A percentile compares a stretch with the other conserved stretches of the same genome.
These are phyloP conservation scores for Fraxinus floribunda DNA, from an alignment of 305 asterid genomes.

Conservation along the genomic window DNA sequence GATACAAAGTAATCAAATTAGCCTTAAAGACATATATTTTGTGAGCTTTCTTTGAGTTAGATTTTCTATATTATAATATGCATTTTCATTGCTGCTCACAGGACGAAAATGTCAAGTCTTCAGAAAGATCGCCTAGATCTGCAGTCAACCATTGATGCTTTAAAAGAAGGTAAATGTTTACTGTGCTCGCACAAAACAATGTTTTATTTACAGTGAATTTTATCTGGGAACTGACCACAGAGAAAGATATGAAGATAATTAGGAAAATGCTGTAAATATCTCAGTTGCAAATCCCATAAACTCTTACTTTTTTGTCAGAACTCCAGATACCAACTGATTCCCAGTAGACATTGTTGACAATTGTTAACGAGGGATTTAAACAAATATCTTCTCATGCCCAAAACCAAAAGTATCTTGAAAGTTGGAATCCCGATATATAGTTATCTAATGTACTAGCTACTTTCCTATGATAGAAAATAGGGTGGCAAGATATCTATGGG, in stretches of 20 bases:
- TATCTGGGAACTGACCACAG: not conserved
- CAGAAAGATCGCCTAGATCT: constrained; percentile 93
- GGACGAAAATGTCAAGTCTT: constrained; percentile 72
- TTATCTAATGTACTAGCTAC: not conserved
- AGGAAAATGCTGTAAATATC: not conserved
- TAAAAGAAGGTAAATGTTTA: constrained; percentile 71
- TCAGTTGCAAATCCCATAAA: not conserved
- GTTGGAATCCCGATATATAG: not conserved
- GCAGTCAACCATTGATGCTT: constrained; percentile 79
- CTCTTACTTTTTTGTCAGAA: not conserved
- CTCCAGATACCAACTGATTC: not conserved
- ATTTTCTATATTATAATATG: constrained; percentile 12
- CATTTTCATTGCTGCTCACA: constrained; percentile 29
- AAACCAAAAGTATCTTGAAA: not conserved
- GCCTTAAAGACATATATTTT: not conserved
- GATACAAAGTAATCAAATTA: not conserved
- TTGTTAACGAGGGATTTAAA: not conserved
- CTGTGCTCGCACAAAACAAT: constrained; percentile 4
- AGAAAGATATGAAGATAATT: not conserved
- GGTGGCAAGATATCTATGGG: not conserved
- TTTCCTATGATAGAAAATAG: not conserved
- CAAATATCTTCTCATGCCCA: not conserved
- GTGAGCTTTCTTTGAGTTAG: not conserved
- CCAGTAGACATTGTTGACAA: not conserved
- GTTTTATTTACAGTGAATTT: not conserved